A percentile compares a stretch with the other conserved stretches of the same genome.
Conservation (phyloP, 306 rosid genomes). For the Erythrophleum fordii region DNA sequence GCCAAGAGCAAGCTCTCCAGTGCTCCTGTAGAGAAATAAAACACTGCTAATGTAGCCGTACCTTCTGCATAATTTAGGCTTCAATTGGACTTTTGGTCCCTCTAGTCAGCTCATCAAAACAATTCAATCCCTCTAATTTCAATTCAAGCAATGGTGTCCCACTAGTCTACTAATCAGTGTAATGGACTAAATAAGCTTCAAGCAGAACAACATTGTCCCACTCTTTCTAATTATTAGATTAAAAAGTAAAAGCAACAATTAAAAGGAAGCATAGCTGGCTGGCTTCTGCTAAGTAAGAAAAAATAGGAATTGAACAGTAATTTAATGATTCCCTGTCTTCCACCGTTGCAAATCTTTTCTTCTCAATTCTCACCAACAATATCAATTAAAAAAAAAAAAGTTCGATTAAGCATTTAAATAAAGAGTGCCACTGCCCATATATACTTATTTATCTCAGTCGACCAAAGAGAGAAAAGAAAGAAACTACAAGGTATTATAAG, state of each 20-base stretch:
- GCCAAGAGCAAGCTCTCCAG: neutral
- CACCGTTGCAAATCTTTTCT: neutral
- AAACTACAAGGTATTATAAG: neutral
- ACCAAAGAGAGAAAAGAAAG: constrained; percentile 23
- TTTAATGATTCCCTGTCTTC: neutral
- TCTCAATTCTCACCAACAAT: neutral
- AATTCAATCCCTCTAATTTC: neutral
- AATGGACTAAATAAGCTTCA: neutral
- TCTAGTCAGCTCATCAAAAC: neutral
- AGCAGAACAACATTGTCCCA: neutral
- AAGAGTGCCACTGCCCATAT: neutral
- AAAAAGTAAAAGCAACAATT: neutral
- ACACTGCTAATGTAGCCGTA: constrained; percentile 17
- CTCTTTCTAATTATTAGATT: neutral
- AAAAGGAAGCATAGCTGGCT: neutral
- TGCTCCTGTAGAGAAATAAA: constrained; percentile 16
- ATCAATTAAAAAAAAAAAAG: neutral
- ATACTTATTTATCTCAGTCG: neutral
- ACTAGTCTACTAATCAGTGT: neutral
- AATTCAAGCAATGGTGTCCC: neutral
- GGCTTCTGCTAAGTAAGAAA: neutral
- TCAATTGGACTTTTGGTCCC: neutral
- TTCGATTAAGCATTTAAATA: neutral
- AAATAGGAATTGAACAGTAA: neutral
- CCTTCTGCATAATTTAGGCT: neutral